Percentiles rank a stretch among this genome's conserved stretches.
Conservation (phyloP, 495 filamentous ascomycete genomes). For the Xylaria curta region DNA sequence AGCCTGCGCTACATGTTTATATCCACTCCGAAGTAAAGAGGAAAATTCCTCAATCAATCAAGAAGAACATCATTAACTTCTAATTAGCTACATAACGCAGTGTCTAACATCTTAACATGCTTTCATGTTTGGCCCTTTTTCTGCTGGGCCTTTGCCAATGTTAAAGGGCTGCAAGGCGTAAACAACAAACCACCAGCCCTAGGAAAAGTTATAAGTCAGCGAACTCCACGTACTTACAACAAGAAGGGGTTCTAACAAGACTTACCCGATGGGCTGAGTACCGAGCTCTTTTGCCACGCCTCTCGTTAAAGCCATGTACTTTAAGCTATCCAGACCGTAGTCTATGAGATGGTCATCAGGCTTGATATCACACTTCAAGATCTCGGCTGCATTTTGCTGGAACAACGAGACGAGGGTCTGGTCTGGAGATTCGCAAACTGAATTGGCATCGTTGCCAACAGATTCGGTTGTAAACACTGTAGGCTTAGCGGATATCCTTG, state of each 20-base stretch:
- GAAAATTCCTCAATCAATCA: too few relatives aligned
- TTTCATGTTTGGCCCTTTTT: neutral
- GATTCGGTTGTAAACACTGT: too few relatives aligned
- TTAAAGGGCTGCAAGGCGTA: too few relatives aligned
- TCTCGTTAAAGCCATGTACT: slow-evolving; percentile 2
- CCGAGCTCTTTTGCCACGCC: neutral
- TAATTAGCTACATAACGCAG: too few relatives aligned
- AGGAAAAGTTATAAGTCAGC: neutral
- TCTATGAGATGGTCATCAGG: slow-evolving; percentile 2
- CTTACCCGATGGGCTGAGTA: slow-evolving; percentile 1
- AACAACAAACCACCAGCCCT: slow-evolving; percentile 2
- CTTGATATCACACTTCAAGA: neutral
- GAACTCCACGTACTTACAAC: neutral
- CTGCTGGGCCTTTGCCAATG: too few relatives aligned
- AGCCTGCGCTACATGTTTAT: too few relatives aligned
- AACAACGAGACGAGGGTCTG: neutral
- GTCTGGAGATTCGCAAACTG: neutral
- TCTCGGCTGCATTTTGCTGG: neutral
- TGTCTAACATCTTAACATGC: too few relatives aligned
- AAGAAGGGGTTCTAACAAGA: neutral
- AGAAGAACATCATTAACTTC: too few relatives aligned
- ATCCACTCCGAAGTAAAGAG: too few relatives aligned
- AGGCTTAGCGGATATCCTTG: neutral
- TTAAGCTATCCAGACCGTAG: neutral
- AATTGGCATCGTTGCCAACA: too few relatives aligned